These are phyloP conservation scores for Suillus brevipes DNA, from an alignment of 768 basidiomycete genomes.

Conservation along the genomic window DNA sequence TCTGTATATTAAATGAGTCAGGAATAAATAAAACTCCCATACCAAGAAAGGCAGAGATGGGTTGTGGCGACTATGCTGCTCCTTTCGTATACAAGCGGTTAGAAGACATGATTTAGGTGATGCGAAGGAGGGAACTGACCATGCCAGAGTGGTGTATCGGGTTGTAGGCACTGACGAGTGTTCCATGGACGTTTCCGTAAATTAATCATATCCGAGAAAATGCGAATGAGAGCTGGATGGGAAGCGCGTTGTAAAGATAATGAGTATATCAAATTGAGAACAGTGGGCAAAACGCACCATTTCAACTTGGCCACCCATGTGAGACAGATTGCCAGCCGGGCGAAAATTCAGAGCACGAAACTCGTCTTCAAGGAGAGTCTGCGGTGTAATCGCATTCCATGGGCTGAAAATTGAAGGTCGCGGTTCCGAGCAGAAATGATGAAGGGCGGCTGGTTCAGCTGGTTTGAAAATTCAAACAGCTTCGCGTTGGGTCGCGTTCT, in stretches of 20 bases:
- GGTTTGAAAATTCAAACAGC: not conserved
- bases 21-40: no score
- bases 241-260: constrained; percentile 13
- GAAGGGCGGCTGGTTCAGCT: not conserved
- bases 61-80: no score
- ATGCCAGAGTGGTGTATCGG: not conserved
- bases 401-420: constrained; percentile 45
- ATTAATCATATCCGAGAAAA: not conserved
- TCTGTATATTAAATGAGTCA: no score
- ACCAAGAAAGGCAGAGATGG: no score
- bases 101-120: not conserved
- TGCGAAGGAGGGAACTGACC: not conserved
- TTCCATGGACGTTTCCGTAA: constrained; percentile 15
- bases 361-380: constrained; percentile 75
- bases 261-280: not conserved
- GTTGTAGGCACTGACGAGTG: constrained; percentile 10
- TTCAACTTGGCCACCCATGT: no score
- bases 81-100: no score
- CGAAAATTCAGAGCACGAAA: constrained; percentile 47
- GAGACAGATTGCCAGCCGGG: no score
- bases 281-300: no score
- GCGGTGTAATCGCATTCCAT: constrained; percentile 76
- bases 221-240: no score
- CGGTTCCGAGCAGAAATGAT: not conserved
- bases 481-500: not conserved